Conservation (phyloP, 1,139 yeast genomes). For the Suhomyces bokatorum region DNA sequence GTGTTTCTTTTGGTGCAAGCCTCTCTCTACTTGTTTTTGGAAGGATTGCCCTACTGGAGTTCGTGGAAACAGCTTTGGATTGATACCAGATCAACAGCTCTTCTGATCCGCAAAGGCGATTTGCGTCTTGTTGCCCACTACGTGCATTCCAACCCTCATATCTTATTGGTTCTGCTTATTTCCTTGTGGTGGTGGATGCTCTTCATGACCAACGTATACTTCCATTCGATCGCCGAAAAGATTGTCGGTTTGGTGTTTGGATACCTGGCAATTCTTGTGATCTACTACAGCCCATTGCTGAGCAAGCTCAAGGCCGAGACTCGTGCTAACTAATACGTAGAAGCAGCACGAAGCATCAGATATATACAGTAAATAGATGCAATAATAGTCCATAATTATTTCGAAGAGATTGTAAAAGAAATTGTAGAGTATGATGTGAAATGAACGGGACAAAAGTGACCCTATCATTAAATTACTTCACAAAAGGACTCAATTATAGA, state of each 20-base stretch:
- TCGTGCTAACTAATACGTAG: too few relatives aligned
- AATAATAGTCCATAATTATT: too few relatives aligned
- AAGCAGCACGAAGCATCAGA: too few relatives aligned
- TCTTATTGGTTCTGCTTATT: slow-evolving; percentile 46
- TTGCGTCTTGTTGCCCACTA: slow-evolving; percentile 9
- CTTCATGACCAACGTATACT: slow-evolving; percentile 77
- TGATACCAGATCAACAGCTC: not conserved
- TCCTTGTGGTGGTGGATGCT: slow-evolving; percentile 85
- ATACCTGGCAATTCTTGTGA: slow-evolving; percentile 43
- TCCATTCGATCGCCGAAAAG: slow-evolving; percentile 80
- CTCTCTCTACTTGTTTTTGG: slow-evolving; percentile 68
- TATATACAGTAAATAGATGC: not conserved
- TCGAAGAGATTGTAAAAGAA: too few relatives aligned
- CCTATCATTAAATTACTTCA: too few relatives aligned
- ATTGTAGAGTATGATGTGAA: too few relatives aligned
- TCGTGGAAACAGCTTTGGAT: slow-evolving; percentile 14
- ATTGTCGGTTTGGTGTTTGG: slow-evolving; percentile 66
- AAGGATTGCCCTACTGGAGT: slow-evolving; percentile 49
- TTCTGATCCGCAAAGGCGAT: not conserved
- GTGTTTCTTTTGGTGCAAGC: slow-evolving; percentile 77
- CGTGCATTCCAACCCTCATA: slow-evolving; percentile 40
- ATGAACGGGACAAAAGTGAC: too few relatives aligned
- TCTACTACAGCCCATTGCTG: slow-evolving; percentile 35
- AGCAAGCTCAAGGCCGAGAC: too few relatives aligned
- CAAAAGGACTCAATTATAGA: too few relatives aligned